phyloP scores from a whole-genome alignment of 176 grass and related monocot species.

The Avena insularis region DNA sequence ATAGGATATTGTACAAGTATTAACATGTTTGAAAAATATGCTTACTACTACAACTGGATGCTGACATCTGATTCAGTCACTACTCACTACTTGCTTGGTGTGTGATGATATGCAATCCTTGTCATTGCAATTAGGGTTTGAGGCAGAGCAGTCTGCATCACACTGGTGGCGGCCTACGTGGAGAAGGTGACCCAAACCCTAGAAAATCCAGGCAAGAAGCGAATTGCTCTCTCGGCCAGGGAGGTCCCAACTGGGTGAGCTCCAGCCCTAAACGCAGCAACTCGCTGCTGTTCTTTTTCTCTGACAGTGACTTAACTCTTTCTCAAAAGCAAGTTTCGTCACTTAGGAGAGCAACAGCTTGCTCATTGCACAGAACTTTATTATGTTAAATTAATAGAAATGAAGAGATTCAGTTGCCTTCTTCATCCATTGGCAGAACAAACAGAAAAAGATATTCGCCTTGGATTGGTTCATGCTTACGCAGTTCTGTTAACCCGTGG shows the following conservation, averaged over 20 bases:
- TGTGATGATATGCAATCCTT: conserved; percentile 7
- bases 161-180: conserved; percentile 33
- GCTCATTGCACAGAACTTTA: not conserved
- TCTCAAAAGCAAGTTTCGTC: conserved; percentile 42
- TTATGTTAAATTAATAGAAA: conserved; percentile 5
- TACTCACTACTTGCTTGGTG: conserved; percentile 19
- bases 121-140: not conserved
- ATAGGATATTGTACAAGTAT: not conserved
- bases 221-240: not conserved
- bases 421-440: not conserved
- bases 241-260: conserved; percentile 12
- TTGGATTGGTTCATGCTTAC: not conserved
- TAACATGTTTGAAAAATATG: no score
- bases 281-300: conserved; percentile 26
- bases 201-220: conserved; percentile 25
- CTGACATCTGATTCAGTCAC: conserved; percentile 35
- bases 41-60: not conserved
- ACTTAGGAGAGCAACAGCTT: conserved; percentile 15
- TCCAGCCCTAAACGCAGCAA: conserved; percentile 48
- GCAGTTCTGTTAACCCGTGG: not conserved
- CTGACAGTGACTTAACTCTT: conserved; percentile 38
- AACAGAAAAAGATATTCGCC: not conserved
- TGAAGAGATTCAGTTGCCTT: not conserved
- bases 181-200: conserved; percentile 47
- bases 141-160: conserved; percentile 27